phyloP scores from a whole-genome alignment of 2,329 filamentous ascomycete species.

The Magnaporthiopsis incrustans region DNA sequence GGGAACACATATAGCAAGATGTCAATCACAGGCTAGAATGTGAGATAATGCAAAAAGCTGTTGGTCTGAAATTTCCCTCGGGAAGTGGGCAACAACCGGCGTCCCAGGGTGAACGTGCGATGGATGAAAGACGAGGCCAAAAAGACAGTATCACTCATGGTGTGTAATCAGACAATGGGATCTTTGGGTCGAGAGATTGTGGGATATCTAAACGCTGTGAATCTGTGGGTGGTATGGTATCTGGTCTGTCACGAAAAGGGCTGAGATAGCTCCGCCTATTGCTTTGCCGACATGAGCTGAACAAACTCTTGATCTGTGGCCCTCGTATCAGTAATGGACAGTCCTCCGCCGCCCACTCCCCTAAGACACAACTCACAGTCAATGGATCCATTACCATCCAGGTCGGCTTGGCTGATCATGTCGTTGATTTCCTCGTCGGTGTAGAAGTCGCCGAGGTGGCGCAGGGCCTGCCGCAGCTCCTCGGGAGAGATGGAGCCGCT shows the following conservation, averaged over 20 bases:
- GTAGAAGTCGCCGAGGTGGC: conserved; percentile 55
- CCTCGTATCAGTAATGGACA: neutral
- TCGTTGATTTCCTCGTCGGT: conserved; percentile 57
- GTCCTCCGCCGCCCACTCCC: too few species aligned
- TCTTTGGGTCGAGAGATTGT: neutral
- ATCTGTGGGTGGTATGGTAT: neutral
- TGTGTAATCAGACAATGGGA: neutral
- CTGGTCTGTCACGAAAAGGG: neutral
- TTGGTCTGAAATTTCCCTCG: neutral
- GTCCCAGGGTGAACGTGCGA: neutral
- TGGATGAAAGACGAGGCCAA: neutral
- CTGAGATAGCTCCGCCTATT: neutral
- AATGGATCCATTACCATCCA: conserved; percentile 56
- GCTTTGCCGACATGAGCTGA: conserved; percentile 7
- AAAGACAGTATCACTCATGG: neutral
- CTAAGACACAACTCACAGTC: too few species aligned
- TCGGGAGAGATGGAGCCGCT: conserved; percentile 57
- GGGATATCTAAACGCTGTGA: neutral
- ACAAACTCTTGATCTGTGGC: conserved; percentile 5
- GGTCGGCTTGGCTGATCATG: conserved; percentile 58
- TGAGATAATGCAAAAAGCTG: neutral
- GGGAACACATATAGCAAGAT: too few species aligned
- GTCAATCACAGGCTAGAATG: neutral
- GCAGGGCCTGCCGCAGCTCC: conserved; percentile 56
- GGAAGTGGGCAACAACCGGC: neutral